A percentile compares a stretch with the other conserved stretches of the same genome.
Evolutionary conservation across 2,329 filamentous ascomycete species (phyloP).

Genomic region (Sodiomyces alkalinus): DNA sequence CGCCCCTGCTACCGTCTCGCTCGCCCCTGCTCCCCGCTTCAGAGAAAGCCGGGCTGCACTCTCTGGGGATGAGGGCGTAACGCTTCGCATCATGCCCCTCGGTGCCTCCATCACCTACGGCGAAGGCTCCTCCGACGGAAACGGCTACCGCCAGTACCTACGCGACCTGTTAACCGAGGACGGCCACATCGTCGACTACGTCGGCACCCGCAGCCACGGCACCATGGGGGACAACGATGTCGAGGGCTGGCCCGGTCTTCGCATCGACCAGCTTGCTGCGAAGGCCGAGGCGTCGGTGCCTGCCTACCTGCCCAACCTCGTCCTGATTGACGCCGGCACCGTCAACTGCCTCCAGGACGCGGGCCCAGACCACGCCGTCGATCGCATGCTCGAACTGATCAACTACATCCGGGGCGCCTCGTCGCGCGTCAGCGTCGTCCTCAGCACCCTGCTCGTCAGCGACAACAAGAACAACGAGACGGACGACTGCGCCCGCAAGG

Average conservation of each 20-base stretch:
- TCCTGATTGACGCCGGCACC: constrained; percentile 26
- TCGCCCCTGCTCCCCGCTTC: too few species aligned
- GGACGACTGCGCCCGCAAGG: constrained; percentile 12
- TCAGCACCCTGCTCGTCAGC: constrained; percentile 23
- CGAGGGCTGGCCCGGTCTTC: constrained; percentile 27
- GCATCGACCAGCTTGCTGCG: constrained; percentile 21
- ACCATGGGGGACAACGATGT: constrained; percentile 25
- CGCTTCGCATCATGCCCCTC: constrained; percentile 26
- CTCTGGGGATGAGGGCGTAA: too few species aligned
- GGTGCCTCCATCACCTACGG: constrained; percentile 28
- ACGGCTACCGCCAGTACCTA: constrained; percentile 22
- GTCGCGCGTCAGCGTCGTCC: constrained; percentile 17
- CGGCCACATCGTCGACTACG: constrained; percentile 22
- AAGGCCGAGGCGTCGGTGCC: constrained; percentile 18
- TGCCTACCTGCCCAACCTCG: constrained; percentile 19
- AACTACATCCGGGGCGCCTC: constrained; percentile 17
- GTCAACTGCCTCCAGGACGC: constrained; percentile 23
- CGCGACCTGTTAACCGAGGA: constrained; percentile 15
- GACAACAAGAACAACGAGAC: constrained; percentile 15
- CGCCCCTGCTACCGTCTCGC: constrained; percentile 12
- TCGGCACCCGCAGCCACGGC: constrained; percentile 22
- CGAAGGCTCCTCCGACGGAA: constrained; percentile 17
- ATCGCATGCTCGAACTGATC: constrained; percentile 19
- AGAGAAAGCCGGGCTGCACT: too few species aligned
- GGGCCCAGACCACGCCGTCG: constrained; percentile 14